Conservation (phyloP, 2,329 filamentous ascomycete species). For the Cytospora schulzeri region DNA sequence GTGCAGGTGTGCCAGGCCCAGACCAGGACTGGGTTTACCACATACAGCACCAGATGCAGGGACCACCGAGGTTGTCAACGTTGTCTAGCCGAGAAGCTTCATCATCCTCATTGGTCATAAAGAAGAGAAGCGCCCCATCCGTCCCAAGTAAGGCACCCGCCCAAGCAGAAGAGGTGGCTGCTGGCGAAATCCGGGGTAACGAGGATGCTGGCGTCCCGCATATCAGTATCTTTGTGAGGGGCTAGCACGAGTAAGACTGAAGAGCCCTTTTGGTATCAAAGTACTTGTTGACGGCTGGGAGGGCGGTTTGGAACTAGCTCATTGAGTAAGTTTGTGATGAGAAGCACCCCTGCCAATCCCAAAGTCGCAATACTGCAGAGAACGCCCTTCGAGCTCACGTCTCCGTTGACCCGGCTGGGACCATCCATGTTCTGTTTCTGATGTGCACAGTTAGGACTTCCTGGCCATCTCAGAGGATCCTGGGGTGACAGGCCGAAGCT, state of each 20-base stretch:
- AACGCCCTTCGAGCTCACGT: neutral
- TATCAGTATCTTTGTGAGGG: conserved; percentile 48
- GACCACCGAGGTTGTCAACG: conserved; percentile 41
- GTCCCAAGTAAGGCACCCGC: conserved; percentile 54
- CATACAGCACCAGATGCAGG: conserved; percentile 37
- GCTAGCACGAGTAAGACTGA: conserved; percentile 40
- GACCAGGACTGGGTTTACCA: conserved; percentile 25
- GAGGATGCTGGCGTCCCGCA: conserved; percentile 61
- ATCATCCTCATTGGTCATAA: conserved; percentile 40
- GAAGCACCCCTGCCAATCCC: too few species aligned
- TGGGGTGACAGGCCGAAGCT: neutral
- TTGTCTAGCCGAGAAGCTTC: conserved; percentile 45
- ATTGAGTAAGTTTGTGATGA: too few species aligned
- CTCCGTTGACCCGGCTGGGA: conserved; percentile 21
- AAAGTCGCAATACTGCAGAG: too few species aligned
- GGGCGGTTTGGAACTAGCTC: too few species aligned
- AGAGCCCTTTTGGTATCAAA: conserved; percentile 52
- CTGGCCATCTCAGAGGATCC: conserved; percentile 3
- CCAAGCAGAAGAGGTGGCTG: conserved; percentile 58
- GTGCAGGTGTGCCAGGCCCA: conserved; percentile 43
- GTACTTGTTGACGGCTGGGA: conserved; percentile 44
- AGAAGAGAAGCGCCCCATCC: conserved; percentile 52
- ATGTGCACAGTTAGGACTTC: conserved; percentile 8
- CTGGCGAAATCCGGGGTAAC: conserved; percentile 55
- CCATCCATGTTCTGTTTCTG: conserved; percentile 3